Evolutionary conservation across 192 early-diverging fungal genomes (phyloP).

Genomic region (Podila horticola): DNA sequence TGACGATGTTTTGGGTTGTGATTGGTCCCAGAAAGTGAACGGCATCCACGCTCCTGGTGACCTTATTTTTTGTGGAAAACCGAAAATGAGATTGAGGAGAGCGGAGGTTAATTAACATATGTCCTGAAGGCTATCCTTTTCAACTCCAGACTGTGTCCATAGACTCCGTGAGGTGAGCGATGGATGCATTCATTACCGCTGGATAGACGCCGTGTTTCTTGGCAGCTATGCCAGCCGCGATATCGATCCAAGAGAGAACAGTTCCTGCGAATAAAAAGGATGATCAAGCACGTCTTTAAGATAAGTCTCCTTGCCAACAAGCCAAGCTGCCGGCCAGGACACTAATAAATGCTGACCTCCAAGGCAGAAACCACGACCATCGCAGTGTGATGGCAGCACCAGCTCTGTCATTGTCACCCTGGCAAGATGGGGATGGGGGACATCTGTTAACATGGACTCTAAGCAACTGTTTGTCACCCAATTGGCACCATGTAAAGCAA

Average conservation of each 20-base stretch:
- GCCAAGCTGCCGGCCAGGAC: background rate
- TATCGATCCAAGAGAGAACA: conserved; percentile 76
- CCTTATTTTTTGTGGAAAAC: conserved; percentile 37
- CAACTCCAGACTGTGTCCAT: no score
- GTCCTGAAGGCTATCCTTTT: no score
- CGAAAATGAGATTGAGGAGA: no score
- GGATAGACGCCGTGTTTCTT: conserved; percentile 68
- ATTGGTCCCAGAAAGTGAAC: conserved; percentile 77
- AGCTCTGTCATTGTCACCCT: conserved; percentile 71
- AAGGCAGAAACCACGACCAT: conserved; percentile 60
- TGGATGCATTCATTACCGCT: conserved; percentile 46
- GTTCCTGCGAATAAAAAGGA: conserved; percentile 21
- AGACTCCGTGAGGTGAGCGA: no score
- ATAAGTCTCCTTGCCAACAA: background rate
- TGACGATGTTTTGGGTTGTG: conserved; percentile 69
- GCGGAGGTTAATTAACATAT: background rate
- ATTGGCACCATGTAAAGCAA: background rate
- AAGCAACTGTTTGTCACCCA: background rate
- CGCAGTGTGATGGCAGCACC: conserved; percentile 58
- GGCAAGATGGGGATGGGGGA: background rate
- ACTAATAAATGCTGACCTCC: conserved; percentile 47
- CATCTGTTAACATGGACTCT: background rate
- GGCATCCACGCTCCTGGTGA: conserved; percentile 73
- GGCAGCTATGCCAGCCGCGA: conserved; percentile 71
- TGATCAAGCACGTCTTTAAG: background rate